Base-by-base conservation (phyloP, 805 yeast species). In the Starmera amethionina region DNA sequence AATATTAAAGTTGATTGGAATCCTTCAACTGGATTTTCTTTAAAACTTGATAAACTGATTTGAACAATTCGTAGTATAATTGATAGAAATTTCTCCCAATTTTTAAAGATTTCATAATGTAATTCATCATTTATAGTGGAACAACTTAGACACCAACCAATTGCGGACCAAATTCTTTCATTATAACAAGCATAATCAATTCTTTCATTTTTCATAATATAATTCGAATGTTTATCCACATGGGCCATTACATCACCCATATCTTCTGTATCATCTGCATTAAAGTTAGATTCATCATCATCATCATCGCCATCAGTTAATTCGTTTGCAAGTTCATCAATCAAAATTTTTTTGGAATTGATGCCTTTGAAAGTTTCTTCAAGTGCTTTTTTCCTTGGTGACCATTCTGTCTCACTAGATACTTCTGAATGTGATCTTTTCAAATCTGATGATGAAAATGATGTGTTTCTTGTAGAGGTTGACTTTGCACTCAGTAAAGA, bases 71-170 rank as follows among this genome's bases (percentile, higher is more conserved):
- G 50, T 5, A 54, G 22, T 3, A 56, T 43, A 2, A 50, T 19
- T 9, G 14, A 28, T 8, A 54, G 27, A 2, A 52, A 30, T 9
- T 47, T 47, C n/a, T 38, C 27, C 58, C 58, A 53, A 40, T 48
- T 48, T 29, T 45, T 35, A 51, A 49, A 51, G 13, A 45, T 44
- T 34, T 42, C 44, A 13, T 35, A 42, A 27, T 40, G 41, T 0
- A 40, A 35, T 3, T 39, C 32, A 5, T 45, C 40, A 8, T 40
- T 41, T 0, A 49, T 43, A n/a, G 45, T 37, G 2, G 60, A 48
- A 36, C 62, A 56, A 25, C 49, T 48, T 27, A 61, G 42, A 0
- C 55, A 58, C 64, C 64, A 61, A 30, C 46, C 36, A 12, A 58
- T 48, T 2, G 54, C 59, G 5, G 40, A 41, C 60, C 64, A 55